Conservation (phyloP, 345 rosid genomes). For the Dipteronia sinensis region DNA sequence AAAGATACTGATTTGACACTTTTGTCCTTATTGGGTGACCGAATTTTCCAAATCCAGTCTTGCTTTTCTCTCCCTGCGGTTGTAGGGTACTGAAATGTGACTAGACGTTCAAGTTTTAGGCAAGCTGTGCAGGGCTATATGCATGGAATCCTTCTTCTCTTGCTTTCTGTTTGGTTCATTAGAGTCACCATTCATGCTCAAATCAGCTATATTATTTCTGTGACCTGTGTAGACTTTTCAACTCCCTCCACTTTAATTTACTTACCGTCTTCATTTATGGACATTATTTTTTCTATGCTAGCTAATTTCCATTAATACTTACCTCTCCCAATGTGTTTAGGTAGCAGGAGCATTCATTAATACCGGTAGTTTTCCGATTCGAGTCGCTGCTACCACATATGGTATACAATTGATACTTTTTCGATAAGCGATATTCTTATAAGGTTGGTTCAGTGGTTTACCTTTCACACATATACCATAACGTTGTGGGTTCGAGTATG, state of each 20-base stretch:
- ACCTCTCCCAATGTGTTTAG: no score
- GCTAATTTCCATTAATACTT: no score
- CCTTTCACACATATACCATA: no score
- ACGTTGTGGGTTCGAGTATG: no score
- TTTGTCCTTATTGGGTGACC: not conserved
- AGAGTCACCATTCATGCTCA: not conserved
- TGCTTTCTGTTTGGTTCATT: not conserved
- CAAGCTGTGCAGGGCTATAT: not conserved
- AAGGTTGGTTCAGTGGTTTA: no score
- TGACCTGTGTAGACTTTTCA: not conserved
- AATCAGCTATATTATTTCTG: not conserved
- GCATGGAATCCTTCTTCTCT: not conserved
- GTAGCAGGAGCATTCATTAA: no score
- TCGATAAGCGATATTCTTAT: no score
- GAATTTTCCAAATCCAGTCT: not conserved
- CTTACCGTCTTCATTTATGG: no score
- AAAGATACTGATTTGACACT: not conserved
- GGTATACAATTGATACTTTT: no score
- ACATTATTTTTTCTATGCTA: no score
- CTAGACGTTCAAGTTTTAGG: slow-evolving; percentile 1
- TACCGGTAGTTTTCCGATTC: no score
- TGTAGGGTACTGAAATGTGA: slow-evolving; percentile 1
- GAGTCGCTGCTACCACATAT: no score
- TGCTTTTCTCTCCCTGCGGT: not conserved
- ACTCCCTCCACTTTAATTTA: not conserved